These are phyloP conservation scores for Sporobolomyces phaffii DNA, from an alignment of 768 basidiomycete species.

Conservation along the genomic window DNA sequence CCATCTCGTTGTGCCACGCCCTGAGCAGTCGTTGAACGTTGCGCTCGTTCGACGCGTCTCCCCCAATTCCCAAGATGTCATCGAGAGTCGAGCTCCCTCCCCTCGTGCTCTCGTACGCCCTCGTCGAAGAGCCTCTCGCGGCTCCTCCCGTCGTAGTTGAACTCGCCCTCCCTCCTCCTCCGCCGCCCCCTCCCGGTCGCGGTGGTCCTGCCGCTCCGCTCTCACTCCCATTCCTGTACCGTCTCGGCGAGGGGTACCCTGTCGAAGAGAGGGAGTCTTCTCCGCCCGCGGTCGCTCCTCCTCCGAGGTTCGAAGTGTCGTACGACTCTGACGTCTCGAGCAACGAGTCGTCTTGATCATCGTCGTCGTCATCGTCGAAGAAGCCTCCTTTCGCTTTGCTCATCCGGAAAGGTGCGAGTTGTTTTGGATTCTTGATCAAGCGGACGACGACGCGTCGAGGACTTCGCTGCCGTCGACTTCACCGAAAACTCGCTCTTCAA, in stretches of 20 bases:
- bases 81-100: conserved; percentile 27
- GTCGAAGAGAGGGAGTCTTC: conserved; percentile 12
- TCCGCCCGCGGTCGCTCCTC: neutral
- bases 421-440: neutral
- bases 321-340: conserved; percentile 1
- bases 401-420: neutral
- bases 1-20: conserved; percentile 39
- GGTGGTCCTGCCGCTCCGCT: neutral
- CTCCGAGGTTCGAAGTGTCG: neutral
- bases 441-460: no score
- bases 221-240: neutral
- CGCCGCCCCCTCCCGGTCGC: neutral
- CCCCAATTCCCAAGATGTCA: conserved; percentile 17
- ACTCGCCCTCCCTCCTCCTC: neutral
- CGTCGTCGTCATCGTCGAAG: conserved; percentile 33
- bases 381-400: conserved; percentile 9
- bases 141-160: neutral
- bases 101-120: conserved; percentile 12
- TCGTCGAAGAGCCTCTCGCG: conserved; percentile 6
- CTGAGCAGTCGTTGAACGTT: conserved; percentile 37
- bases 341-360: neutral
- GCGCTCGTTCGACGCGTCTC: neutral
- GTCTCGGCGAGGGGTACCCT: neutral
- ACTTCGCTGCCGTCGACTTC: no score
- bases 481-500: no score